phyloP scores from a whole-genome alignment of 352 stramenopile species.

The Blastocystis hominis region DNA sequence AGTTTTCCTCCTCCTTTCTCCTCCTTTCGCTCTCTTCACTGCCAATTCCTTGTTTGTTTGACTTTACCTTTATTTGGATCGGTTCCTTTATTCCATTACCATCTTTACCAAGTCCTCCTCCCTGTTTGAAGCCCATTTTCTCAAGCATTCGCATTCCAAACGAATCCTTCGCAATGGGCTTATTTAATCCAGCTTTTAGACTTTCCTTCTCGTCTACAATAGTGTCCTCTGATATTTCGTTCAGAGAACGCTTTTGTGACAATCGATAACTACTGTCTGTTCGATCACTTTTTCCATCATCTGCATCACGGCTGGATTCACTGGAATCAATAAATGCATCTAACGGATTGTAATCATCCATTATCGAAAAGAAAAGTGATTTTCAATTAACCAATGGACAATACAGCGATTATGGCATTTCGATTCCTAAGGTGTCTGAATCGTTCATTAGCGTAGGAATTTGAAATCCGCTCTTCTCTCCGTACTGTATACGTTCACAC shows the following conservation, averaged over 20 bases:
- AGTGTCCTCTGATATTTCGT: neutral
- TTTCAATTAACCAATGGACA: neutral
- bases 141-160: slow-evolving; percentile 53
- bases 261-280: neutral
- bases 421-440: too few species aligned
- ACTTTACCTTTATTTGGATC: slow-evolving; percentile 32
- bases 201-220: neutral
- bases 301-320: neutral
- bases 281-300: neutral
- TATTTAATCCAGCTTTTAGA: neutral
- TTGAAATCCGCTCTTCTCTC: too few species aligned
- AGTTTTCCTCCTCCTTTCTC: slow-evolving; percentile 10
- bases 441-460: too few species aligned
- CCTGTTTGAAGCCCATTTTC: slow-evolving; percentile 56
- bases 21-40: slow-evolving; percentile 25
- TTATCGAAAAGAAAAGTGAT: slow-evolving; percentile 34
- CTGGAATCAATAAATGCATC: slow-evolving; percentile 30
- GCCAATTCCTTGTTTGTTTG: slow-evolving; percentile 45
- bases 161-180: neutral
- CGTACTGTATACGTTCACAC: too few species aligned
- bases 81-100: slow-evolving; percentile 49
- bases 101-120: slow-evolving; percentile 52
- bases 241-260: neutral
- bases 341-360: slow-evolving; percentile 47
- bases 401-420: too few species aligned